Evolutionary conservation across 495 filamentous ascomycete species (phyloP).

Genomic region (Cryomyces antarcticus): DNA sequence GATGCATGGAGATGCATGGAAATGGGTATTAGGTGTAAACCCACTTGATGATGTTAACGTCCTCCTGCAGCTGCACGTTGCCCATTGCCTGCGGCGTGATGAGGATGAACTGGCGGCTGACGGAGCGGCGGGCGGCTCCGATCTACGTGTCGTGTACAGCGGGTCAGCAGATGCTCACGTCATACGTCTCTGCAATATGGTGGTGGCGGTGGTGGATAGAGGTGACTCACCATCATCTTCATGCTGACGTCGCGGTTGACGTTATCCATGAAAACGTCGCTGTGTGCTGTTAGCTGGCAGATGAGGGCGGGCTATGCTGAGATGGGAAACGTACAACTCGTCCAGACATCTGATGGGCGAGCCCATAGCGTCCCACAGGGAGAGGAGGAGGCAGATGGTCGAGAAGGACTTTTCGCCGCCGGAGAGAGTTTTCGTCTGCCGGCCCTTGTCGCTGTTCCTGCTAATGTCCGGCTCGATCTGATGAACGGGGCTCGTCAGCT

Average conservation of each 20-base stretch:
- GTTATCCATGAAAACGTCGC: slow-evolving; percentile 96
- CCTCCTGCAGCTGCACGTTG: slow-evolving; percentile 38
- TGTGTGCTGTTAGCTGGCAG: slow-evolving; percentile 8
- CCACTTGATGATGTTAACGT: slow-evolving; percentile 74
- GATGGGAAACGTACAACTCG: slow-evolving; percentile 47
- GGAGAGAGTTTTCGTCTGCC: slow-evolving; percentile 76
- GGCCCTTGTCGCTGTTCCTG: slow-evolving; percentile 36
- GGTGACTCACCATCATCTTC: slow-evolving; percentile 63
- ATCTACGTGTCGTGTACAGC: slow-evolving; percentile 29
- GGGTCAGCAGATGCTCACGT: slow-evolving; percentile 3
- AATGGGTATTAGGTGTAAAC: slow-evolving; percentile 4
- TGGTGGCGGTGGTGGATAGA: background rate
- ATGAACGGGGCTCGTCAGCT: background rate
- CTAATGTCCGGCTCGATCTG: slow-evolving; percentile 65
- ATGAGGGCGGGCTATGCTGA: background rate
- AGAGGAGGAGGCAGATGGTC: slow-evolving; percentile 76
- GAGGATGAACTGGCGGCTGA: slow-evolving; percentile 84
- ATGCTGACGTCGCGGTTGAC: slow-evolving; percentile 89
- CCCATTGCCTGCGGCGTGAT: slow-evolving; percentile 89
- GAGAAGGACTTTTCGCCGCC: slow-evolving; percentile 97
- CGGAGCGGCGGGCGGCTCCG: slow-evolving; percentile 57
- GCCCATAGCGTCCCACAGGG: slow-evolving; percentile 97
- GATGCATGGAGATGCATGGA: too few relatives aligned
- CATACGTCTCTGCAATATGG: background rate
- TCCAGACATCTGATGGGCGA: slow-evolving; percentile 85